Evolutionary conservation across 108 stramenopile genomes (phyloP), one percentile per base, ranked within the genome.

Genomic region (Phaeodactylum tricornutum): DNA sequence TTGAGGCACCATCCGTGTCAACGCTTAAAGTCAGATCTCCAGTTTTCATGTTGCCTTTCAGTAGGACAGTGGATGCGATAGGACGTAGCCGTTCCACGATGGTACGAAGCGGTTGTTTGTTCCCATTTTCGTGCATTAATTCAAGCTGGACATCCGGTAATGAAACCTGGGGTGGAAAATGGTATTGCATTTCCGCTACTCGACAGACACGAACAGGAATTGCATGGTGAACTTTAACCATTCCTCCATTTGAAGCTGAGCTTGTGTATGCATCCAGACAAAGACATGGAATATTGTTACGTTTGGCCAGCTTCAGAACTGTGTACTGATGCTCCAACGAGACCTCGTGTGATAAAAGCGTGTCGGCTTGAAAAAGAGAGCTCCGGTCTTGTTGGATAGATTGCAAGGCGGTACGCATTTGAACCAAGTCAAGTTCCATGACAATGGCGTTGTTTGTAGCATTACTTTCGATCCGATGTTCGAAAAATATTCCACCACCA

Each of bases 361-460:
- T n/a, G 14, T 8, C 16, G n/a, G 15, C 41, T 16, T 5, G 45
- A 46, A 4, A 4, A 5, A 6, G 4, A 4, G 7, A 20, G 4
- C n/a, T 20, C 35, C 8, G 11, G 21, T 62, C 62, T 37, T 58
- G 50, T 29, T 78, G 37, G 26, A 83, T 74, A 15, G 78, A 72
- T 43, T 81, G 77, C 54, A 91, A 61, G 27, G 88, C 88, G 50
- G 72, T 61, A 31, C 72, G 59, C 42, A 83, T 67, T 29, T 76
- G 77, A n/a, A 59, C 66, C 38, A 91, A 53, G 53, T 84, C 81
- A 16, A 91, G 65, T 66, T 91, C 81, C 61, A 83, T 81, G 7
- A 82, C 74, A 60, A 91, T 91, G n/a, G 65, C 84, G 61, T 87
- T 83, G 45, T 77, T 68, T 6, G 74, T 70, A 38, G 81, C 81